Percentiles rank a stretch among this genome's conserved stretches.
These are phyloP conservation scores for Camelina laxa DNA, from an alignment of 345 rosid genomes.

Conservation along the genomic window DNA sequence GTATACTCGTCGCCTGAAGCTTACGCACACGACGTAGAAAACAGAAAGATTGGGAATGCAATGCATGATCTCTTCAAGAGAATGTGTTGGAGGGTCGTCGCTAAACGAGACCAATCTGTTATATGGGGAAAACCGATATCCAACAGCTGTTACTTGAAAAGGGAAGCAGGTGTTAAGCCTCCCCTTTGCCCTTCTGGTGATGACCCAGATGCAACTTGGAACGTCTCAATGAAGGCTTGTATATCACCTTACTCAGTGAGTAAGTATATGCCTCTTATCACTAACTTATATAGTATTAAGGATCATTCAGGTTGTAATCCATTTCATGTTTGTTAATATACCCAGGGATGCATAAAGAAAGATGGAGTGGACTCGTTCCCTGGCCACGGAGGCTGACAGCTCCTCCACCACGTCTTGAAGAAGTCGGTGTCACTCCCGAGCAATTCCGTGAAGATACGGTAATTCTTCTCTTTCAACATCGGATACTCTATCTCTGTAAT, in stretches of 20 bases:
- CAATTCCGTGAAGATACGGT: constrained; percentile 82
- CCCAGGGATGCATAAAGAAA: constrained; percentile 82
- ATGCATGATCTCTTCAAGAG: constrained; percentile 79
- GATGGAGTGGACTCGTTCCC: constrained; percentile 78
- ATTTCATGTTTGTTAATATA: neutral
- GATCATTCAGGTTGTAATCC: constrained; percentile 10
- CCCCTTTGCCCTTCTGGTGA: constrained; percentile 79
- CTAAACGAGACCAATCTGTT: constrained; percentile 83
- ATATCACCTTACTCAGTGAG: constrained; percentile 80
- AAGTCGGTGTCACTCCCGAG: constrained; percentile 67
- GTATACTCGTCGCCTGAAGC: constrained; percentile 99
- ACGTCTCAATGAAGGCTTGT: constrained; percentile 88
- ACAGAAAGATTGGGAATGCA: constrained; percentile 78
- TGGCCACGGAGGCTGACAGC: constrained; percentile 87
- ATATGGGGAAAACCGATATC: constrained; percentile 88
- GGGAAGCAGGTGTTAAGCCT: constrained; percentile 68
- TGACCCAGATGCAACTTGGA: constrained; percentile 90
- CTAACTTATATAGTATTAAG: neutral
- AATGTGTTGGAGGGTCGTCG: constrained; percentile 93
- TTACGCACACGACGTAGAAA: constrained; percentile 84
- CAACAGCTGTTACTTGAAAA: constrained; percentile 85
- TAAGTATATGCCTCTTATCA: constrained; percentile 48
- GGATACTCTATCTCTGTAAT: constrained; percentile 1
- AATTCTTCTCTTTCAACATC: constrained; percentile 15
- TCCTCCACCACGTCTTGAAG: constrained; percentile 85